Evolutionary conservation across 108 stramenopile genomes (phyloP).

Genomic region (Discostella stelligeroides): DNA sequence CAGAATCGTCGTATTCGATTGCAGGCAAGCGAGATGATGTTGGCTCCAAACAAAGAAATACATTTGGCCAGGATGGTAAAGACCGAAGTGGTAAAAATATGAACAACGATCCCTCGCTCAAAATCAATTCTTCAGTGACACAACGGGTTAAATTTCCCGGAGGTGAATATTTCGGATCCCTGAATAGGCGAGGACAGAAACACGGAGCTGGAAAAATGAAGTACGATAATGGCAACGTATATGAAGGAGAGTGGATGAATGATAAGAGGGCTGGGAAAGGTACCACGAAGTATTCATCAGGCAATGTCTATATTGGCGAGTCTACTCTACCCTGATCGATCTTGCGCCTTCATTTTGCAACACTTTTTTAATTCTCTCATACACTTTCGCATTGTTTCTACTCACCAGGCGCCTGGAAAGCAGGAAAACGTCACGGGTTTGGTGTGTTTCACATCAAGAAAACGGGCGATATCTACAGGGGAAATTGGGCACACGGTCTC

Average conservation of each 20-base stretch:
- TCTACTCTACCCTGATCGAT: neutral
- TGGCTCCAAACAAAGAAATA: conserved; percentile 5
- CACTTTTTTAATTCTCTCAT: neutral
- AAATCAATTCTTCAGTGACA: neutral
- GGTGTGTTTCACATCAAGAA: conserved; percentile 47
- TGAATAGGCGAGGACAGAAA: conserved; percentile 26
- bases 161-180: conserved; percentile 34
- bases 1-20: conserved; percentile 14
- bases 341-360: too few relatives aligned
- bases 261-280: conserved; percentile 39
- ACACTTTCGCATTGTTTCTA: neutral
- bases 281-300: conserved; percentile 24
- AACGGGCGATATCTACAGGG: conserved; percentile 39
- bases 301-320: conserved; percentile 31
- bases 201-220: conserved; percentile 33
- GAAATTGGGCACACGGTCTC: conserved; percentile 32
- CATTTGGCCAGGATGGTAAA: neutral
- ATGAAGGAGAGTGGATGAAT: conserved; percentile 26
- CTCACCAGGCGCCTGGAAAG: conserved; percentile 27
- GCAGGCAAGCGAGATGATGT: neutral
- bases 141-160: conserved; percentile 33
- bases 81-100: neutral
- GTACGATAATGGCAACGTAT: conserved; percentile 36
- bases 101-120: neutral
- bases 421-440: conserved; percentile 37